phyloP scores from a whole-genome alignment of 352 stramenopile genomes.

The Paralagenidium karlingii region DNA sequence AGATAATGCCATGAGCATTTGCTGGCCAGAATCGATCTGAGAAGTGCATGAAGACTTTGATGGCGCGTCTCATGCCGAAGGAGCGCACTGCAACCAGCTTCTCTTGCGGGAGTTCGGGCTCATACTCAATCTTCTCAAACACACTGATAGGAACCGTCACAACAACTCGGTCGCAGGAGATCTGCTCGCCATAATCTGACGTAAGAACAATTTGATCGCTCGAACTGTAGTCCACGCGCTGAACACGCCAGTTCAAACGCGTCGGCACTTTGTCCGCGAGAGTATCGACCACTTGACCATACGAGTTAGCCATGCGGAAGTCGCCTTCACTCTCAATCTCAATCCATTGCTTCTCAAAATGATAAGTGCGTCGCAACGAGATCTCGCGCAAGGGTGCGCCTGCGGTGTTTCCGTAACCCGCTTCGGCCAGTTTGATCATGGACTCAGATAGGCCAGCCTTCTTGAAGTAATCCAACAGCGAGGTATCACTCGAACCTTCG shows the following conservation, averaged over 20 bases:
- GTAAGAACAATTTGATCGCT: constrained; percentile 34
- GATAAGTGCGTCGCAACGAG: constrained; percentile 62
- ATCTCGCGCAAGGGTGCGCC: constrained; percentile 55
- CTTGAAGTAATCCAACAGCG: constrained; percentile 71
- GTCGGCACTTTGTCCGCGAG: constrained; percentile 35
- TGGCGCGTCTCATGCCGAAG: constrained; percentile 59
- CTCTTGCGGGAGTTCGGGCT: constrained; percentile 28
- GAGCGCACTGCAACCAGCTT: constrained; percentile 50
- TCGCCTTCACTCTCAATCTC: constrained; percentile 72
- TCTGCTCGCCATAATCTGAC: constrained; percentile 29
- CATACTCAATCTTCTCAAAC: constrained; percentile 62
- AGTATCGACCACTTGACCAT: constrained; percentile 47
- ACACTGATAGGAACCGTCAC: constrained; percentile 69
- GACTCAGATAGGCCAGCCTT: constrained; percentile 38
- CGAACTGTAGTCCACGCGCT: constrained; percentile 43
- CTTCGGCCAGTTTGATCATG: constrained; percentile 74
- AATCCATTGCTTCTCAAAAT: constrained; percentile 76
- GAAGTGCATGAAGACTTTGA: constrained; percentile 71
- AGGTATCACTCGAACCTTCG: constrained; percentile 12
- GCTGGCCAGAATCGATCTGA: constrained; percentile 45
- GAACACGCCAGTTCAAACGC: constrained; percentile 40
- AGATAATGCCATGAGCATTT: constrained; percentile 68
- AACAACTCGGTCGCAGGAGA: constrained; percentile 46
- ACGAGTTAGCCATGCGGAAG: constrained; percentile 57
- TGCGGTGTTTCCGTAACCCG: constrained; percentile 72